Evolutionary conservation across 1,139 yeast genomes (phyloP), one percentile per base, ranked within the genome.

Genomic region (Blastobotrys raffinosifermentans): DNA sequence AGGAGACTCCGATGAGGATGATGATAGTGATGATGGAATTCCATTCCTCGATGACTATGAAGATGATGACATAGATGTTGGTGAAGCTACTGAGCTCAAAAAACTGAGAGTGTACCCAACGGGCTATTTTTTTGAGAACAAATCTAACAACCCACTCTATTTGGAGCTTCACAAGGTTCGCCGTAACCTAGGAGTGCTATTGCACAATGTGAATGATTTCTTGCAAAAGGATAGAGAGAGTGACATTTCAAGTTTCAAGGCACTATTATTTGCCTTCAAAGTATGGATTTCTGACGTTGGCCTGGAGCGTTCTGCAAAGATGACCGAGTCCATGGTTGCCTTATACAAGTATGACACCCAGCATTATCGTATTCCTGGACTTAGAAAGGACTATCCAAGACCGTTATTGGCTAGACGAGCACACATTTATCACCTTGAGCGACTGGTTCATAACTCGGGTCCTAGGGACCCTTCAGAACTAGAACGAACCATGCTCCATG

Each of bases 281-380:
- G 77, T 82, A 8, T 91, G 94, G 87, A 76, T 91, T 46, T 73
- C 84, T 13, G 94, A 87, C 56, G 82, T 83, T 19, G 94, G 95
- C 1, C 70, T 76, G 45, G 94, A 84, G 50, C 67, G 83, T 10
- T 65, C 80, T 1, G 73, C 80, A 35, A 80, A 73, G 37, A 64
- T 73, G 9, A 75, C 79, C 44, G 73, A 72, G 25, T 66, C 64
- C 30, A 58, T 70, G 8, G 55, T 59, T 23, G 58, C 72, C 18
- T 69, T 73, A 30, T 66, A 73, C 41, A 64, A 65, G 2, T 70
- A 66, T 44, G 64, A 73, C 44, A 70, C 67, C 26, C 67, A 68
- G 34, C 65, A 66, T 21, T 77, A 70, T 50, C 54, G 68, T 18
- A 51, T 72, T 3, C 63, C 73, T 0, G 76, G 77, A 18, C 48